phyloP scores from a whole-genome alignment of 2,329 filamentous ascomycete species.

The Botrytis fabae region DNA sequence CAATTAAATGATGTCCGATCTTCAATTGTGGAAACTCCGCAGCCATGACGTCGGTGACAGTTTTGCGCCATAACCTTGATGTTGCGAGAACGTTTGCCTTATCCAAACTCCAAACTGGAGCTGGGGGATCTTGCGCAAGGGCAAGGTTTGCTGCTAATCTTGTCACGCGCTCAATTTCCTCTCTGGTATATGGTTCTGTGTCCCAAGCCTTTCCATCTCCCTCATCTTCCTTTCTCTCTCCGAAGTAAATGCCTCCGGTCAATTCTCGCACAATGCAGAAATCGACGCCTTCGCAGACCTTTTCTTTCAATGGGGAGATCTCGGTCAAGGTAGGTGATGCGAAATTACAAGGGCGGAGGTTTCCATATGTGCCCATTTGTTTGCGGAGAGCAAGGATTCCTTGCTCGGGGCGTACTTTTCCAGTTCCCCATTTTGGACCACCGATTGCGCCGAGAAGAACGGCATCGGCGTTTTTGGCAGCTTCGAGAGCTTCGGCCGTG shows the following conservation, averaged over 20 bases:
- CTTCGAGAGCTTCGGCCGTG: slow-evolving; percentile 78
- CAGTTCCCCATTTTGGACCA: slow-evolving; percentile 95
- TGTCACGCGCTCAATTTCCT: slow-evolving; percentile 86
- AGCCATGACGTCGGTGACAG: slow-evolving; percentile 79
- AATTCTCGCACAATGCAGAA: slow-evolving; percentile 92
- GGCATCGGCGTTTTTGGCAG: slow-evolving; percentile 82
- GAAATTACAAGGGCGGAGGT: slow-evolving; percentile 95
- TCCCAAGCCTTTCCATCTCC: slow-evolving; percentile 76
- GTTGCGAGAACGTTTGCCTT: slow-evolving; percentile 97
- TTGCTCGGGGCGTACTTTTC: slow-evolving; percentile 84
- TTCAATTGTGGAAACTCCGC: slow-evolving; percentile 87
- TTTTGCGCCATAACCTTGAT: slow-evolving; percentile 84
- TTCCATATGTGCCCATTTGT: slow-evolving; percentile 90
- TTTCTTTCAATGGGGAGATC: slow-evolving; percentile 81
- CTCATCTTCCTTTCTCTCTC: slow-evolving; percentile 78
- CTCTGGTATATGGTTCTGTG: slow-evolving; percentile 80
- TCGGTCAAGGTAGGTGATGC: slow-evolving; percentile 82
- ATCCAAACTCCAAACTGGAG: slow-evolving; percentile 83
- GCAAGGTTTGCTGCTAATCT: slow-evolving; percentile 81
- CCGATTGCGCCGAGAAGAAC: slow-evolving; percentile 92
- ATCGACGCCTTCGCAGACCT: slow-evolving; percentile 83
- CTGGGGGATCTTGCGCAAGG: slow-evolving; percentile 70
- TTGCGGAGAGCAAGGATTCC: slow-evolving; percentile 89
- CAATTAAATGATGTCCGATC: slow-evolving; percentile 87
- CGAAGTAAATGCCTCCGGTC: slow-evolving; percentile 94